Percentiles rank a stretch among this genome's conserved stretches.
Conservation (phyloP, 2,329 filamentous ascomycete species). For the Claviceps spartinae region DNA sequence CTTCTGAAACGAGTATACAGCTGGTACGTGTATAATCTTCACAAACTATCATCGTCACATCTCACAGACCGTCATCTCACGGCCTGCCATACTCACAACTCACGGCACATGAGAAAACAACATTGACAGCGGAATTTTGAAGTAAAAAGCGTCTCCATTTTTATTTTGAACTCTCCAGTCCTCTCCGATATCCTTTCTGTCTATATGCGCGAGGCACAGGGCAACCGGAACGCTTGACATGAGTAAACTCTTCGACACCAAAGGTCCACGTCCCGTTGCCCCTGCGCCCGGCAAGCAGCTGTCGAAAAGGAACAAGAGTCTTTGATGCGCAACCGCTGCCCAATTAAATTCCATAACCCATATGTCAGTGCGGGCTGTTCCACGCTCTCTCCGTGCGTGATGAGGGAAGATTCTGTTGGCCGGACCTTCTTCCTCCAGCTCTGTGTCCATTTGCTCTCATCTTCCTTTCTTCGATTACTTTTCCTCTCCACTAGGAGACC, state of each 20-base stretch:
- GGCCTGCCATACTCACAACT: not conserved
- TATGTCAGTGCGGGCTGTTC: slow-evolving; percentile 23
- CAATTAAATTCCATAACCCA: slow-evolving; percentile 24
- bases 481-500: slow-evolving; percentile 20
- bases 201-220: slow-evolving; percentile 12
- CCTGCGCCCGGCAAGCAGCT: slow-evolving; percentile 6
- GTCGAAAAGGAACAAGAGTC: slow-evolving; percentile 15
- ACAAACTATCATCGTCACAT: no score
- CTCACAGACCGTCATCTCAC: not conserved
- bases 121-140: not conserved
- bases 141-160: slow-evolving; percentile 11
- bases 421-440: slow-evolving; percentile 19
- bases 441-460: slow-evolving; percentile 19
- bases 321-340: slow-evolving; percentile 17
- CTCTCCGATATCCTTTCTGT: slow-evolving; percentile 19
- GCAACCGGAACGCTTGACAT: slow-evolving; percentile 1
- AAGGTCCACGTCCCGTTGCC: not conserved
- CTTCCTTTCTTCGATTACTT: slow-evolving; percentile 9
- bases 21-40: no score
- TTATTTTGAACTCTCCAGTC: slow-evolving; percentile 26
- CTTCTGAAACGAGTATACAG: no score
- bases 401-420: slow-evolving; percentile 20
- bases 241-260: not conserved
- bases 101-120: not conserved
- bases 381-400: slow-evolving; percentile 15